These are phyloP conservation scores for Thecaphora frezii DNA, from an alignment of 1,284 basidiomycete genomes.

Conservation along the genomic window DNA sequence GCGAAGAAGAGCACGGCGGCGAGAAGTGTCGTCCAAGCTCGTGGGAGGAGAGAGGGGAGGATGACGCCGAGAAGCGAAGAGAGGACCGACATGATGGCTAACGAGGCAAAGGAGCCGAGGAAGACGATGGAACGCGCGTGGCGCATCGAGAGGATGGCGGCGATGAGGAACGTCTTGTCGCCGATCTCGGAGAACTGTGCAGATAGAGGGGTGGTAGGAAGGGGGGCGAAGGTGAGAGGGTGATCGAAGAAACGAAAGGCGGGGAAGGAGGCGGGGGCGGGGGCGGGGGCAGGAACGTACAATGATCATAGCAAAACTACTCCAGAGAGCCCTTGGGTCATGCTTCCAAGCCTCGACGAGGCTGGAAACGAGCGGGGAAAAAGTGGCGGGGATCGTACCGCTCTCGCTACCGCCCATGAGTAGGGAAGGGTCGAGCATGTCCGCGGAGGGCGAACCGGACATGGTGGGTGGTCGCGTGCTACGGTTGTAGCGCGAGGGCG, in stretches of 20 bases:
- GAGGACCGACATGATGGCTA: slow-evolving; percentile 75
- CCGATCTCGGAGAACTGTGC: slow-evolving; percentile 64
- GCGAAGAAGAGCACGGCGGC: slow-evolving; percentile 67
- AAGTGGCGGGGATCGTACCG: neutral
- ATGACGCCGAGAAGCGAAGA: slow-evolving; percentile 53
- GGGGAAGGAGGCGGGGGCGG: no score
- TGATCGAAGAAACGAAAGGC: neutral
- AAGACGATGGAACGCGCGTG: slow-evolving; percentile 85
- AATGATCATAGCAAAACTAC: slow-evolving; percentile 38
- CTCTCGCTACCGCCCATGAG: slow-evolving; percentile 21
- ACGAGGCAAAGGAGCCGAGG: slow-evolving; percentile 80
- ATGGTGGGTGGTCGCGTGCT: neutral
- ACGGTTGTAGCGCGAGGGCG: no score
- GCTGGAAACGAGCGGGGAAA: neutral
- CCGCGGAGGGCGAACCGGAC: neutral
- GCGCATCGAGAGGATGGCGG: slow-evolving; percentile 94
- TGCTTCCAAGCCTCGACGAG: slow-evolving; percentile 17
- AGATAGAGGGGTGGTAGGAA: neutral
- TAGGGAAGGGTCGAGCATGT: slow-evolving; percentile 7
- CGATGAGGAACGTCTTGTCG: slow-evolving; percentile 97
- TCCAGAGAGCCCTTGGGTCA: slow-evolving; percentile 37
- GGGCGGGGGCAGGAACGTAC: slow-evolving; percentile 8
- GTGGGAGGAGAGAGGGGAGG: slow-evolving; percentile 51
- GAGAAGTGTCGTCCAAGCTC: slow-evolving; percentile 71
- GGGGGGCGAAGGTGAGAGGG: neutral